Evolutionary conservation across 2,329 filamentous ascomycete species (phyloP), one percentile per base, ranked within the genome.

Genomic region (Monosporascus sp.): DNA sequence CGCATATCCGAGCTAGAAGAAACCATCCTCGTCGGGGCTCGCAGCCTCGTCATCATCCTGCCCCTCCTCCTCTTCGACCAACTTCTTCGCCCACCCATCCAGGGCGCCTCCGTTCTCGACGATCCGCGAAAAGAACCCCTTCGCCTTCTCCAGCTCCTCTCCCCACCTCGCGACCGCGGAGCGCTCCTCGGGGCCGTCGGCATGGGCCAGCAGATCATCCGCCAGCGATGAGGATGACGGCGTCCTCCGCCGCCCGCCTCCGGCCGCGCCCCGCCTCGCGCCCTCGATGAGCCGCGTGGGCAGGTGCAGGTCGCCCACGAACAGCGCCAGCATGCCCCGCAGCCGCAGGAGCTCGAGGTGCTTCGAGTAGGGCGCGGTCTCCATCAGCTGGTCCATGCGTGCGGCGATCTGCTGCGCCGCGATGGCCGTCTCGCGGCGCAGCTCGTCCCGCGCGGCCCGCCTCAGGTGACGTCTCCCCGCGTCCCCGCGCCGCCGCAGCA

Each of bases 301-400:
- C 22, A 85, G 63, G 26, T 72, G 66, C 38, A 96, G 71, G 67
- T 96, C 89, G 7, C 80, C 87, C 17, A 90, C 75, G 77, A 89
- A 96, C 17, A 94, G 73, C 1, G 84, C 82, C 6, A 91, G 72
- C 79, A 91, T 89, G 8, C 81, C 91, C 50, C 89, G 78, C 24
- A 96, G 72, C 48, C 86, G 77, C 46, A 92, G 73, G 55, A 96
- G 72, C 55, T 85, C 81, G 5, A 75, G 69, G 60, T 85, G 85
- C 53, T 85, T 83, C 31, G 84, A 84, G 64, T 85, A 96, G 0
- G 90, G 90, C 24, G 84, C 78, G 37, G 80, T 85, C 43, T 80
- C 76, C 69, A 95, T 80, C 28, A 91, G 63, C 45, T 81, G 78
- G 64, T 95, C 89, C 76, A 96, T 84, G 28, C 85, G 80, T 6